These are phyloP conservation scores for Epichloe bromicola DNA, from an alignment of 2,329 filamentous ascomycete genomes.

Conservation along the genomic window DNA sequence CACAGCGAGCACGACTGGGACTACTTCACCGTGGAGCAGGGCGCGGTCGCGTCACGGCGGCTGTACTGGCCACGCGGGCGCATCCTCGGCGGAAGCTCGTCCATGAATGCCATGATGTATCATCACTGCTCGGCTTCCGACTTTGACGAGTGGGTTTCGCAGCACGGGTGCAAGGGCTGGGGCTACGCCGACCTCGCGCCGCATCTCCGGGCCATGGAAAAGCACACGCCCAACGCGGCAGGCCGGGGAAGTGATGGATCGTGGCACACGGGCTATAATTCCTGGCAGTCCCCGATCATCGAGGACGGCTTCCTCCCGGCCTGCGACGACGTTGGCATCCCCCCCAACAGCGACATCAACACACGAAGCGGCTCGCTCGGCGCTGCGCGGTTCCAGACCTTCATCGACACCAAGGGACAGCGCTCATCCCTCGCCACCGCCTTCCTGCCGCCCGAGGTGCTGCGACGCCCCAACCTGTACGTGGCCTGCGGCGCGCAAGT, in stretches of 20 bases:
- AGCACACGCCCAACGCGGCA: conserved; percentile 6
- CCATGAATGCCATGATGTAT: conserved; percentile 15
- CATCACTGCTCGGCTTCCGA: conserved; percentile 11
- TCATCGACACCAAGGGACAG: conserved; percentile 9
- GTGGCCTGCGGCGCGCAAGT: conserved; percentile 9
- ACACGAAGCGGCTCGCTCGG: conserved; percentile 8
- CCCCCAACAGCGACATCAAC: conserved; percentile 7
- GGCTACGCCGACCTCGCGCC: conserved; percentile 10
- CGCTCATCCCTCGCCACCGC: conserved; percentile 11
- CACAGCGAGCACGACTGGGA: conserved; percentile 14
- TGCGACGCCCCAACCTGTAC: conserved; percentile 8
- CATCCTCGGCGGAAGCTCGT: conserved; percentile 12
- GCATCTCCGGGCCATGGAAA: conserved; percentile 10
- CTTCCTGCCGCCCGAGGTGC: conserved; percentile 7
- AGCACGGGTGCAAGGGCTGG: conserved; percentile 10
- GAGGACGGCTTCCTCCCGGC: conserved; percentile 10
- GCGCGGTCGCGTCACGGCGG: conserved; percentile 9
- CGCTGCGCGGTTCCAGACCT: conserved; percentile 9
- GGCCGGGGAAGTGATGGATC: conserved; percentile 6
- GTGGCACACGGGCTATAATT: conserved; percentile 11
- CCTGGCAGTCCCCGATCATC: conserved; percentile 6
- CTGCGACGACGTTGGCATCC: conserved; percentile 7
- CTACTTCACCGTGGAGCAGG: conserved; percentile 12
- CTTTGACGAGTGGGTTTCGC: conserved; percentile 10
- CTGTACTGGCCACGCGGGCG: conserved; percentile 13